Evolutionary conservation across 2,329 filamentous ascomycete species (phyloP).

Genomic region (Aquanectria penicillioides): DNA sequence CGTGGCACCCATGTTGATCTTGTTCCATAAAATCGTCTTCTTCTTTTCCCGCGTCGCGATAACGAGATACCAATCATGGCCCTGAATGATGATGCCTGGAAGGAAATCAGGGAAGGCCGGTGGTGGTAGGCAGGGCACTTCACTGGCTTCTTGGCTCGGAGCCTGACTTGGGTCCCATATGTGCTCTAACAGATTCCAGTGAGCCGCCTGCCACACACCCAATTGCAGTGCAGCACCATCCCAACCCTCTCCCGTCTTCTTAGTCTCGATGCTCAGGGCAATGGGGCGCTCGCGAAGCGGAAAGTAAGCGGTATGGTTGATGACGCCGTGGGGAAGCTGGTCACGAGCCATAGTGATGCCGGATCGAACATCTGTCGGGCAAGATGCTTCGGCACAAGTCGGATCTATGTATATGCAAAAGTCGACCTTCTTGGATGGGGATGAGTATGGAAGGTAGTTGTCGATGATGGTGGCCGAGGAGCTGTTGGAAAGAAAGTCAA

Average conservation of each 20-base stretch:
- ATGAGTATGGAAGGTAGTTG: background rate
- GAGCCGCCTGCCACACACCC: slow-evolving; percentile 12
- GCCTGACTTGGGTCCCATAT: background rate
- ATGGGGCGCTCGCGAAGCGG: slow-evolving; percentile 15
- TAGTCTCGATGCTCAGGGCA: slow-evolving; percentile 20
- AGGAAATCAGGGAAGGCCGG: no score
- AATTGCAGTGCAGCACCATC: slow-evolving; percentile 13
- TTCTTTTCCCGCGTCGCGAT: background rate
- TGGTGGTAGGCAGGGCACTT: background rate
- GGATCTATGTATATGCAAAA: slow-evolving; percentile 26
- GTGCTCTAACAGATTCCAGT: slow-evolving; percentile 8
- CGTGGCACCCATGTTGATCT: background rate
- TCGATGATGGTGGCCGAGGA: slow-evolving; percentile 11
- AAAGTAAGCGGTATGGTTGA: slow-evolving; percentile 9
- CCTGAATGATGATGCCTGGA: slow-evolving; percentile 4
- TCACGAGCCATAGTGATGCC: background rate
- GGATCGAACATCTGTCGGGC: background rate
- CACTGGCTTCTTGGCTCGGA: background rate
- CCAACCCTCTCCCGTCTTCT: slow-evolving; percentile 19
- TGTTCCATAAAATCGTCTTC: slow-evolving; percentile 2
- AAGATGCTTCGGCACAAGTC: background rate
- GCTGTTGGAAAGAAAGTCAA: no score
- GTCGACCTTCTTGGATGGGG: slow-evolving; percentile 18
- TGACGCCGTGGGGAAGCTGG: background rate
- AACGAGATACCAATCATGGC: slow-evolving; percentile 8